Evolutionary conservation across 2,329 filamentous ascomycete genomes (phyloP).

Genomic region (Pseudonectria foliicola): DNA sequence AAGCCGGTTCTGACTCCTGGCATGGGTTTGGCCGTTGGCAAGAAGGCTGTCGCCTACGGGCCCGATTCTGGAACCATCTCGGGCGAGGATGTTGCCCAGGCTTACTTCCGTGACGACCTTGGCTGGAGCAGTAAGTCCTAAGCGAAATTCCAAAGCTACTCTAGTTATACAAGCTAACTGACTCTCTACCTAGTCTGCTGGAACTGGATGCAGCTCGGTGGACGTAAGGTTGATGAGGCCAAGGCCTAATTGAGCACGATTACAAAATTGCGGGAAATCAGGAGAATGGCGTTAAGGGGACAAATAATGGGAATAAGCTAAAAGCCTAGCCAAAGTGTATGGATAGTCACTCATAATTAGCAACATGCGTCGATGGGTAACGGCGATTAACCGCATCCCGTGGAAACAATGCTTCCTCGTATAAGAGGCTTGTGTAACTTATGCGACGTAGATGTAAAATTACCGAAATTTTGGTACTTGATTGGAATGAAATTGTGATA

Average conservation of each 20-base stretch:
- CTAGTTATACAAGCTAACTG: slow-evolving; percentile 10
- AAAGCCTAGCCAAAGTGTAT: too few relatives aligned
- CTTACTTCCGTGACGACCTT: slow-evolving; percentile 62
- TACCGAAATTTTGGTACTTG: too few relatives aligned
- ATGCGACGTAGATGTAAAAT: too few relatives aligned
- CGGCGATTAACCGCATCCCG: background rate
- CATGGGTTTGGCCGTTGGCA: slow-evolving; percentile 66
- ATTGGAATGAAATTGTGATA: too few relatives aligned
- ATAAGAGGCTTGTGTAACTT: too few relatives aligned
- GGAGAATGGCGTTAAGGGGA: slow-evolving; percentile 15
- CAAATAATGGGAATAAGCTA: slow-evolving; percentile 3
- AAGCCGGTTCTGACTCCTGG: slow-evolving; percentile 48
- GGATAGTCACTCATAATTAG: too few relatives aligned
- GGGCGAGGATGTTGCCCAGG: slow-evolving; percentile 55
- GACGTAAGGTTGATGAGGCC: slow-evolving; percentile 19
- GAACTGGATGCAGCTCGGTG: slow-evolving; percentile 44
- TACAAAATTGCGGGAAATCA: background rate
- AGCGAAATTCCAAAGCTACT: too few relatives aligned
- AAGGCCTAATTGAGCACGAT: slow-evolving; percentile 13
- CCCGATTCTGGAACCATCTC: slow-evolving; percentile 48
- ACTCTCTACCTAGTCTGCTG: slow-evolving; percentile 40
- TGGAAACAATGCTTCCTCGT: too few relatives aligned
- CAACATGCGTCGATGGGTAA: background rate
- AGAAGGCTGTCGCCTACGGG: slow-evolving; percentile 58
- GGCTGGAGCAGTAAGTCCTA: slow-evolving; percentile 51